Percentiles rank a stretch among this genome's conserved stretches.
phyloP scores from a whole-genome alignment of 1,284 basidiomycete genomes.

The Caloboletus inedulis region DNA sequence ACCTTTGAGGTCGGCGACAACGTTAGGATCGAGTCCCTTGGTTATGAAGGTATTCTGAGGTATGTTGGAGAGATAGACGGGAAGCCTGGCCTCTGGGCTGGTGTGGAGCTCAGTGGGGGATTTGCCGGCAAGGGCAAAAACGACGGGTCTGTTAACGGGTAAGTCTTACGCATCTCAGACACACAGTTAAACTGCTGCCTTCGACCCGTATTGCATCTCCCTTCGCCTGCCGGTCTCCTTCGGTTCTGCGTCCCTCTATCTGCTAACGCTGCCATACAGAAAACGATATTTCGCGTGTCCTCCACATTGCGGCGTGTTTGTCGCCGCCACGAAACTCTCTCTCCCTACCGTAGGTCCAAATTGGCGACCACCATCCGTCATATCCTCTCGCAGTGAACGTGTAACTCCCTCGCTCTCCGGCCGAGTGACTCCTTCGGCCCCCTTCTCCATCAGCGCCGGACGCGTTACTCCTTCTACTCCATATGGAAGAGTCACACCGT shows the following conservation, averaged over 20 bases:
- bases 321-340: slow-evolving; percentile 78
- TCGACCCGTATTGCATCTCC: not conserved
- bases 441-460: slow-evolving; percentile 40
- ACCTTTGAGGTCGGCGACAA: slow-evolving; percentile 71
- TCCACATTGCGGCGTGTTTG: slow-evolving; percentile 88
- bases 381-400: slow-evolving; percentile 66
- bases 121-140: slow-evolving; percentile 96
- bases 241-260: not conserved
- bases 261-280: slow-evolving; percentile 37
- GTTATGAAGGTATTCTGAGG: slow-evolving; percentile 77
- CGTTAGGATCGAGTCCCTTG: slow-evolving; percentile 81
- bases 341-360: slow-evolving; percentile 61
- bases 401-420: slow-evolving; percentile 47
- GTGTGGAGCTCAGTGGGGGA: slow-evolving; percentile 83
- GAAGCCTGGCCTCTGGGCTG: slow-evolving; percentile 86
- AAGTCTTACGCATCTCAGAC: slow-evolving; percentile 35
- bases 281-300: slow-evolving; percentile 87
- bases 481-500: slow-evolving; percentile 40
- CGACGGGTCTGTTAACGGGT: slow-evolving; percentile 88
- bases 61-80: slow-evolving; percentile 83
- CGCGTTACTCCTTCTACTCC: slow-evolving; percentile 45
- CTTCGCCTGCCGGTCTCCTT: not conserved
- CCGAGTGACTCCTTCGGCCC: slow-evolving; percentile 45
- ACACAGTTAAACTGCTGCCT: not conserved
- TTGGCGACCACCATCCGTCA: slow-evolving; percentile 74